Evolutionary conservation across 1,284 basidiomycete genomes (phyloP), one percentile per base, ranked within the genome.

Genomic region (Trichosporon ovoides): DNA sequence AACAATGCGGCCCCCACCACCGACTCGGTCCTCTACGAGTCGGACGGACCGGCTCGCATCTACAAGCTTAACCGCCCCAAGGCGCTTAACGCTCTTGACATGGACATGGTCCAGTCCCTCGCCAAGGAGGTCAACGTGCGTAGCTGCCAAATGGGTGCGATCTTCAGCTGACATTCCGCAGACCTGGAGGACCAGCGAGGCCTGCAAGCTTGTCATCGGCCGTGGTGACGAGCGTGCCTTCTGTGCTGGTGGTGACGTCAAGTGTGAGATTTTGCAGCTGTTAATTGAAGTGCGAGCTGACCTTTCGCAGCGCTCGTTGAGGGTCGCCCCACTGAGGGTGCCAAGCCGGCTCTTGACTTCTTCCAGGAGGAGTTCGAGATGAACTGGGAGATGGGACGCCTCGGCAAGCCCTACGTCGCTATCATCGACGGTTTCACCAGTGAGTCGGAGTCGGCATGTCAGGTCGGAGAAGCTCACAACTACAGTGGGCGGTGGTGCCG

Each of bases 281-380:
- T 2, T 2, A 37, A 5, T 13, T 13, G 11, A 3, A n/a, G 11
- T 37, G 24, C 9, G 7, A 31, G 40, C 31, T 53, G 53, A 43
- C 14, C 2, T 14, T 7, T n/a, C 24, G 14, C 38, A 58, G 61
- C 53, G 38, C 61, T 63, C 38, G 60, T 64, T 46, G 56, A 61
- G 55, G 50, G 50, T 31, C 58, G 58, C 49, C 55, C 66, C 34
- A 61, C 70, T 59, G 63, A 65, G 35, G 67, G 66, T 34, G 68
- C 70, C 50, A 61, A 85, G 56, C 76, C 81, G 5, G 88, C 91
- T 12, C 79, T 91, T 56, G 81, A 85, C 18, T 98, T 93, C 79
- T 98, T 99, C 82, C 86, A 87, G 75, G 82, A 84, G 71, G 96
- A 99, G 87, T 98, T 96, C 72, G 87, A 91, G 73, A 80, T 95